Conservation (phyloP, 345 rosid species). For the Leavenworthia alabamica region DNA sequence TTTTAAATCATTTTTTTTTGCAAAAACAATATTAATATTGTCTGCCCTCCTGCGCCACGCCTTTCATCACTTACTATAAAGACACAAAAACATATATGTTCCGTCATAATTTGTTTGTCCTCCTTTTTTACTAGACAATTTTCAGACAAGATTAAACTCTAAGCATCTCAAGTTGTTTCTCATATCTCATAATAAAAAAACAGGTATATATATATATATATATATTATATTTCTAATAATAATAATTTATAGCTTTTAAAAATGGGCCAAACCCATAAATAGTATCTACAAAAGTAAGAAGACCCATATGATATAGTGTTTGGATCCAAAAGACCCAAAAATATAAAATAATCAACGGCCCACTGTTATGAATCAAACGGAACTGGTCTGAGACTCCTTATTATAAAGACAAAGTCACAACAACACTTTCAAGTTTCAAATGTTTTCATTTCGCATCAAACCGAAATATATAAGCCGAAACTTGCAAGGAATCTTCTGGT, state of each 20-base stretch:
- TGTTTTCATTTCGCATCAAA: too few relatives aligned
- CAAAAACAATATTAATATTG: background rate
- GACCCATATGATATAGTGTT: background rate
- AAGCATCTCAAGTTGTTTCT: constrained; percentile 9
- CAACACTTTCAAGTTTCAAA: background rate
- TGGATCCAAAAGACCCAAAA: background rate
- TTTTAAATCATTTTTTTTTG: constrained; percentile 5
- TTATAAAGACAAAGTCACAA: background rate
- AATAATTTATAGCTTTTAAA: background rate
- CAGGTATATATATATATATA: background rate
- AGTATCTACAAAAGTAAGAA: background rate
- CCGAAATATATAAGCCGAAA: too few relatives aligned
- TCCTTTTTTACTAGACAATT: constrained; percentile 15
- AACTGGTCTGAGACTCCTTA: background rate
- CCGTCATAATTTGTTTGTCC: constrained; percentile 25
- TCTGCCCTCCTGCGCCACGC: constrained; percentile 25
- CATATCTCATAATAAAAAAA: too few relatives aligned
- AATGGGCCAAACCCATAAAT: background rate
- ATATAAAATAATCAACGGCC: background rate
- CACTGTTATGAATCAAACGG: background rate
- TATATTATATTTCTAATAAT: background rate
- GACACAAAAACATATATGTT: constrained; percentile 14
- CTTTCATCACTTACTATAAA: constrained; percentile 25
- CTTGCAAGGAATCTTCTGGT: too few relatives aligned
- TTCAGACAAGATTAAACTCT: constrained; percentile 12